A percentile compares a stretch with the other conserved stretches of the same genome.
phyloP scores from a whole-genome alignment of 129 eudicot species.

The Helichrysum umbraculigerum region DNA sequence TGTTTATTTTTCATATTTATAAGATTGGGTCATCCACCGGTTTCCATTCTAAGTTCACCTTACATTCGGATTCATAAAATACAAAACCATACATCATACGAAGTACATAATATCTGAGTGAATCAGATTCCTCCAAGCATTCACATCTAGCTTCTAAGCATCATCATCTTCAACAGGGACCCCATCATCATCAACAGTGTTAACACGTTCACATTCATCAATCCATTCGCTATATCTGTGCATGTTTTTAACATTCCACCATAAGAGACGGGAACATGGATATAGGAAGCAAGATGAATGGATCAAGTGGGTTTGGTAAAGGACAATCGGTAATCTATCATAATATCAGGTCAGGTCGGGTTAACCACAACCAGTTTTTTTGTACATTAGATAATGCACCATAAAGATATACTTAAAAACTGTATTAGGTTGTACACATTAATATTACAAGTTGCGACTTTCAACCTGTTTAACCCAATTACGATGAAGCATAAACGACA shows the following conservation, averaged over 20 bases:
- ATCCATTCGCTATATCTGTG: conserved; percentile 98
- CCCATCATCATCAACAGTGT: conserved; percentile 82
- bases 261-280: neutral
- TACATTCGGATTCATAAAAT: conserved; percentile 24
- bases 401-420: neutral
- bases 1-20: conserved; percentile 24
- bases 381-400: neutral
- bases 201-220: conserved; percentile 93
- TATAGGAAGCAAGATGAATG: neutral
- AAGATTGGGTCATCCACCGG: conserved; percentile 14
- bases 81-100: conserved; percentile 20
- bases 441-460: neutral
- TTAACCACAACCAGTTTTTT: no score
- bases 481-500: neutral
- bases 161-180: conserved; percentile 45
- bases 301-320: neutral
- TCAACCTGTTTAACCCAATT: neutral
- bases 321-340: neutral
- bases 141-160: conserved; percentile 24
- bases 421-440: no score
- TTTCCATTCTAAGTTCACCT: conserved; percentile 16
- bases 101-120: conserved; percentile 18
- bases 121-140: conserved; percentile 19
- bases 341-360: neutral
- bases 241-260: conserved; percentile 9